Evolutionary conservation across 345 rosid genomes (phyloP).

Genomic region (Pseudoturritis turrita): DNA sequence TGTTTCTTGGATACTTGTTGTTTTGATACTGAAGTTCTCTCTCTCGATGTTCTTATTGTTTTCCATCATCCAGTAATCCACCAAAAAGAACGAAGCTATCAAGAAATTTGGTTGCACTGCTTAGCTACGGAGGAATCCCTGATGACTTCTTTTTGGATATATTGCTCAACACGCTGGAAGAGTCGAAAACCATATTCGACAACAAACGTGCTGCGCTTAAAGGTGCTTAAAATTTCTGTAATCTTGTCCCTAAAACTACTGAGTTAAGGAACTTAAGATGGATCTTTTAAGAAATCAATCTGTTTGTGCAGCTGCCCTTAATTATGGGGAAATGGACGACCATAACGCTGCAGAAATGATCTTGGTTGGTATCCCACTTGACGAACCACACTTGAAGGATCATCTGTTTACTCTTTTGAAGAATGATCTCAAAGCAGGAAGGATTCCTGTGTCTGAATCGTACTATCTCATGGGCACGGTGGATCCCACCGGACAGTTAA

Average conservation of each 20-base stretch:
- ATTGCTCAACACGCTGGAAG: slow-evolving; percentile 47
- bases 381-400: slow-evolving; percentile 55
- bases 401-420: slow-evolving; percentile 37
- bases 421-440: slow-evolving; percentile 54
- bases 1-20: background rate
- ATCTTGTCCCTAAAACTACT: background rate
- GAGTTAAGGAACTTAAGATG: background rate
- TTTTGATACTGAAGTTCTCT: background rate
- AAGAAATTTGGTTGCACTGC: slow-evolving; percentile 52
- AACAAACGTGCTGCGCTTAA: slow-evolving; percentile 46
- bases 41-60: background rate
- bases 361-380: slow-evolving; percentile 62
- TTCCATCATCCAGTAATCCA: slow-evolving; percentile 42
- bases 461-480: slow-evolving; percentile 84
- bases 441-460: slow-evolving; percentile 56
- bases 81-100: slow-evolving; percentile 52
- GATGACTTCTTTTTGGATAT: slow-evolving; percentile 46
- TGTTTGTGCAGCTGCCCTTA: slow-evolving; percentile 44
- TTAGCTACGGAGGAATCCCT: slow-evolving; percentile 78
- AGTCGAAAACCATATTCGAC: slow-evolving; percentile 36
- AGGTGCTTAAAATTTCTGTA: slow-evolving; percentile 35
- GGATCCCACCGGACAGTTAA: slow-evolving; percentile 66
- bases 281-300: background rate
- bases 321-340: slow-evolving; percentile 52
- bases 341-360: slow-evolving; percentile 46